Evolutionary conservation across 768 basidiomycete genomes (phyloP).

Genomic region (Suillus discolor): DNA sequence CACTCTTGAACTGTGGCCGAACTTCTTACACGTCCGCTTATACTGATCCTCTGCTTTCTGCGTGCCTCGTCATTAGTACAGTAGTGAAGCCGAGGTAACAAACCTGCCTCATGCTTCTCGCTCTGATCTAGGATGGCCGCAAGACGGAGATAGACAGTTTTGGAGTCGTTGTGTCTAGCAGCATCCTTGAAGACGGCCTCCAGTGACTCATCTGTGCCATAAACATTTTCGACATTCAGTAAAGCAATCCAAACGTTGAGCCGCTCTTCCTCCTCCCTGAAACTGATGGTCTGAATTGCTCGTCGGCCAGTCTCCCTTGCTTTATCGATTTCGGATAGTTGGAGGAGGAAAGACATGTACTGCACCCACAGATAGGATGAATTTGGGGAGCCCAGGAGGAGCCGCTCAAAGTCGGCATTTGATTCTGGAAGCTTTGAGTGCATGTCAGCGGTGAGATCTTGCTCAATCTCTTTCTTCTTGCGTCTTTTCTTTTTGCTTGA

Average conservation of each 20-base stretch:
- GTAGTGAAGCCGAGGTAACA: conserved; percentile 14
- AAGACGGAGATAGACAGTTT: conserved; percentile 84
- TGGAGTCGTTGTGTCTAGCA: conserved; percentile 86
- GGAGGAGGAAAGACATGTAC: conserved; percentile 98
- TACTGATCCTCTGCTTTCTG: conserved; percentile 95
- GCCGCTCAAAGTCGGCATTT: conserved; percentile 91
- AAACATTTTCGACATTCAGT: conserved; percentile 91
- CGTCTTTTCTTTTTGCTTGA: conserved; percentile 57
- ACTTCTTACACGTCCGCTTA: conserved; percentile 90
- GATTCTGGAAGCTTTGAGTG: conserved; percentile 87
- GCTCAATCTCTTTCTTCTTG: conserved; percentile 71
- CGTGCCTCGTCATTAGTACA: conserved; percentile 4
- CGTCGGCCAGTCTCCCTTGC: conserved; percentile 85
- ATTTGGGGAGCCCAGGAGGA: conserved; percentile 91
- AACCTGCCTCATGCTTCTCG: conserved; percentile 72
- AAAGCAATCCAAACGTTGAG: conserved; percentile 97
- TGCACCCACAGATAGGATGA: conserved; percentile 99
- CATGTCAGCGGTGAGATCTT: conserved; percentile 86
- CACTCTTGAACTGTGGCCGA: conserved; percentile 88
- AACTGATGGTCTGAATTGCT: conserved; percentile 85
- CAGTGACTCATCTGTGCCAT: conserved; percentile 81
- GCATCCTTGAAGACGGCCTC: conserved; percentile 91
- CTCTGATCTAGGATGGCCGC: conserved; percentile 85
- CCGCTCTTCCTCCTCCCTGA: conserved; percentile 95
- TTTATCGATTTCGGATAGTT: conserved; percentile 95